Conservation (phyloP, 2,329 filamentous ascomycete genomes). For the Epicoccum nigrum region DNA sequence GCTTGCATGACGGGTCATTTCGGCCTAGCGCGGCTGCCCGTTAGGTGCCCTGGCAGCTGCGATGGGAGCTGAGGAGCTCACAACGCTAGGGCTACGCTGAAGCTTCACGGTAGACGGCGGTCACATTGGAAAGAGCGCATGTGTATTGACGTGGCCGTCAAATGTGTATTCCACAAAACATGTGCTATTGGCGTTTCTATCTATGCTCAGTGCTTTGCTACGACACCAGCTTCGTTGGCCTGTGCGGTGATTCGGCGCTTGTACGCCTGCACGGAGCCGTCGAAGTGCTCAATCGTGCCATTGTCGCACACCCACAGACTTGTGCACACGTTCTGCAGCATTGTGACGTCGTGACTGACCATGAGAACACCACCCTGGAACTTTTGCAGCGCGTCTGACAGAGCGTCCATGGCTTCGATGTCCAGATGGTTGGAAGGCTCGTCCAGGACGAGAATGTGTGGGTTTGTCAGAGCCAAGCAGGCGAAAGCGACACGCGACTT, state of each 20-base stretch:
- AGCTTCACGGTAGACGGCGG: conserved; percentile 1
- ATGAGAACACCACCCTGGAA: conserved; percentile 97
- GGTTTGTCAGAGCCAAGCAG: conserved; percentile 90
- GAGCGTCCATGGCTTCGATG: conserved; percentile 98
- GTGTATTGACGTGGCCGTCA: not conserved
- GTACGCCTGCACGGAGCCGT: conserved; percentile 92
- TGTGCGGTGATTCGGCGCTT: conserved; percentile 95
- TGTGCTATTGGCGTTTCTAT: not conserved
- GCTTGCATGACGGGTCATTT: conserved; percentile 21
- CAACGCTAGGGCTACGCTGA: conserved; percentile 6
- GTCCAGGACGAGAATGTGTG: conserved; percentile 96
- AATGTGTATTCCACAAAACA: not conserved
- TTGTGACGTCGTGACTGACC: conserved; percentile 99
- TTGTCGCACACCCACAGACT: conserved; percentile 96
- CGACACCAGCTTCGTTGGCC: conserved; percentile 86
- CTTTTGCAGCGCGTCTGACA: conserved; percentile 79
- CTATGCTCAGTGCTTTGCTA: conserved; percentile 58
- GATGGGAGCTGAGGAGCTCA: conserved; percentile 13
- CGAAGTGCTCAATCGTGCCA: conserved; percentile 94
- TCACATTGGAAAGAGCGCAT: not conserved
- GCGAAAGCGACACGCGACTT: conserved; percentile 98
- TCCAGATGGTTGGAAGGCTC: conserved; percentile 98
- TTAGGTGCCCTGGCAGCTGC: conserved; percentile 16
- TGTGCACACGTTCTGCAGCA: conserved; percentile 94
- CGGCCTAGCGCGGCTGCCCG: conserved; percentile 31